Evolutionary conservation across 2,329 filamentous ascomycete genomes (phyloP), one percentile per base, ranked within the genome.

Genomic region (Talaromyces sp.): DNA sequence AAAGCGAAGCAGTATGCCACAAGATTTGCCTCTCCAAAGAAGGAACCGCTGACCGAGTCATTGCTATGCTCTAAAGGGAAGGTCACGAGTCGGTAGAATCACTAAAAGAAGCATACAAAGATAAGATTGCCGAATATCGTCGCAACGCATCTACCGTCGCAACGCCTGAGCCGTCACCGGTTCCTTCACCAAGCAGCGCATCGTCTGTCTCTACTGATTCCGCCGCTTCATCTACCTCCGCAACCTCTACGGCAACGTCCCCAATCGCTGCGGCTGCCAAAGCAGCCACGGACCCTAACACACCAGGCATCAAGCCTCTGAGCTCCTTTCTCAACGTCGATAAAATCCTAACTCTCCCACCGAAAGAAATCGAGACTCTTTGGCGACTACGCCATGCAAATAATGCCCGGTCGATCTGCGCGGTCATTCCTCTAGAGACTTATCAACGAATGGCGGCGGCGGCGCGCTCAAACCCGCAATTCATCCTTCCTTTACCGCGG

Each of bases 301-400:
- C 76, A 25, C 76, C 76, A 5, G 84, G 84, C 58, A 80, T 89
- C 66, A 89, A 88, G 72, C 85, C 86, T 0, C 82, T 91, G 14
- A 81, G 81, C 64, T 85, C 86, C 50, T 91, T 85, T 77, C 79
- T 99, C 70, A 90, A 98, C 79, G 81, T 98, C 57, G 81, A 86
- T 64, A 98, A 97, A 75, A 86, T 86, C 61, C 83, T 84, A 60
- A 75, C 79, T 52, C 86, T 98, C 3, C 89, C 93, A 0, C 79
- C 84, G 18, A 88, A 91, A 74, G 93, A 98, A 75, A 88, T 99
- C 62, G 88, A 92, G 70, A 86, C 88, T 35, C 84, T 98, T 69
- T 99, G 95, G 95, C 90, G 93, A 25, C 85, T 96, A 28, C 89
- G 91, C 58, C 91, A 97, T 79, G 88, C 92, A 44, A 77, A 83